These are phyloP conservation scores for Gracilaria caudata DNA, from an alignment of 23 red algal species.

Conservation along the genomic window DNA sequence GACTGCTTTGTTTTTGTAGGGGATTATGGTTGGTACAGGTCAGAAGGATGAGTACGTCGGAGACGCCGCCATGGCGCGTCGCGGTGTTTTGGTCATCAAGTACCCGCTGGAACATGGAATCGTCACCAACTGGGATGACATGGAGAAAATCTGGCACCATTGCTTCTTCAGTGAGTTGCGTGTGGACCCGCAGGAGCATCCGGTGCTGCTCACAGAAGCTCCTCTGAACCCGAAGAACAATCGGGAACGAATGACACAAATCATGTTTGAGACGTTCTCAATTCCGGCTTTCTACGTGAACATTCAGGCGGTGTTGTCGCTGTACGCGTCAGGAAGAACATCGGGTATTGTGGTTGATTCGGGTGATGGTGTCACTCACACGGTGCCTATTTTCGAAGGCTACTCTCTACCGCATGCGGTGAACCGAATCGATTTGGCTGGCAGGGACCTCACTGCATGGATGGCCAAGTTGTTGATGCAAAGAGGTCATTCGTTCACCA, in stretches of 20 bases:
- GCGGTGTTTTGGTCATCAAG: slow-evolving; percentile 96
- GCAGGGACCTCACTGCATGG: slow-evolving; percentile 90
- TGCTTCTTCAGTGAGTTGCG: slow-evolving; percentile 95
- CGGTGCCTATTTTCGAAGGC: slow-evolving; percentile 98
- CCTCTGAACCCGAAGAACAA: slow-evolving; percentile 97
- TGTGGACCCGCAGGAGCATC: slow-evolving; percentile 93
- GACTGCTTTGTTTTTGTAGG: slow-evolving; percentile 28
- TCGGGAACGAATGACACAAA: slow-evolving; percentile 96
- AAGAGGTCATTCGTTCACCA: slow-evolving; percentile 96
- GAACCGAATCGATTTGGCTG: slow-evolving; percentile 93
- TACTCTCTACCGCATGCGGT: slow-evolving; percentile 99
- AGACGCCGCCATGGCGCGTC: slow-evolving; percentile 94
- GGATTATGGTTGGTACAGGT: slow-evolving; percentile 97
- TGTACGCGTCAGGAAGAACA: slow-evolving; percentile 98
- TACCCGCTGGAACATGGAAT: slow-evolving; percentile 99
- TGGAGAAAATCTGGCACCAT: slow-evolving; percentile 99
- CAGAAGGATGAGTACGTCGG: slow-evolving; percentile 98
- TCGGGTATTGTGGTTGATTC: slow-evolving; percentile 97
- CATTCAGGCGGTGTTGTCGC: slow-evolving; percentile 97
- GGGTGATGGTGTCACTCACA: slow-evolving; percentile 99
- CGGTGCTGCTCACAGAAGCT: slow-evolving; percentile 94
- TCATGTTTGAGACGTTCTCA: slow-evolving; percentile 99
- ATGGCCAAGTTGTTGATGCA: slow-evolving; percentile 94
- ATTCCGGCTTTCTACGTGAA: slow-evolving; percentile 98
- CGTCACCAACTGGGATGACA: slow-evolving; percentile 99